Evolutionary conservation across 2,329 filamentous ascomycete species (phyloP).

Genomic region (Paecilomyces sp.): DNA sequence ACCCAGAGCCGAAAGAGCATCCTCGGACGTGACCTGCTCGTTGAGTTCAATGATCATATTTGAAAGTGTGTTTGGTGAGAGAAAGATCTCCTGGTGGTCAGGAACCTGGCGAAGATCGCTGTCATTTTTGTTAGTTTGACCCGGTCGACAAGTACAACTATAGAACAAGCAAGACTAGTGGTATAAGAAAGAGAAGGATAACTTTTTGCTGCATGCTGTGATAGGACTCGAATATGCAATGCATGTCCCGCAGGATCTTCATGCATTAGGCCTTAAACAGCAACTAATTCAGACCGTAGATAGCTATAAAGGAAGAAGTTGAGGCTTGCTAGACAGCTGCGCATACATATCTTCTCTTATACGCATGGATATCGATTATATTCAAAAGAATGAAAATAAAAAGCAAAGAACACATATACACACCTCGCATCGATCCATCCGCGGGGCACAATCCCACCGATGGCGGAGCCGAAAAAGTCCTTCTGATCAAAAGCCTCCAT

Average conservation of each 20-base stretch:
- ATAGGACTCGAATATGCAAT: background rate
- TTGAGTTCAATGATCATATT: constrained; percentile 87
- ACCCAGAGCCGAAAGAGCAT: constrained; percentile 14
- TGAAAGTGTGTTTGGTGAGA: constrained; percentile 75
- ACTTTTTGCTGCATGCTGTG: too few species aligned
- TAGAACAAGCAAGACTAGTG: background rate
- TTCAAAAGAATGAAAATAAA: background rate
- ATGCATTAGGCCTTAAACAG: background rate
- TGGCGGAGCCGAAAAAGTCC: constrained; percentile 29
- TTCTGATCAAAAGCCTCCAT: constrained; percentile 19
- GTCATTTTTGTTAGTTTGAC: background rate
- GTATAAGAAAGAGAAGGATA: background rate
- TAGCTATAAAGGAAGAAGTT: background rate
- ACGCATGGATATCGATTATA: background rate
- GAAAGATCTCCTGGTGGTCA: constrained; percentile 80
- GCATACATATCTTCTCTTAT: background rate
- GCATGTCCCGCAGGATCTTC: background rate
- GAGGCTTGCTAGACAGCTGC: background rate
- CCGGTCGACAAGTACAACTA: background rate
- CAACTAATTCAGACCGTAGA: background rate
- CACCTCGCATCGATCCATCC: constrained; percentile 32
- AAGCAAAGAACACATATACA: constrained; percentile 2
- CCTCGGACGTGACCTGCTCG: constrained; percentile 57
- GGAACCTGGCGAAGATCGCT: constrained; percentile 32
- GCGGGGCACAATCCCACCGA: constrained; percentile 24